A percentile compares a stretch with the other conserved stretches of the same genome.
Evolutionary conservation across 1,139 yeast genomes (phyloP).

Genomic region (Candida neerlandica): DNA sequence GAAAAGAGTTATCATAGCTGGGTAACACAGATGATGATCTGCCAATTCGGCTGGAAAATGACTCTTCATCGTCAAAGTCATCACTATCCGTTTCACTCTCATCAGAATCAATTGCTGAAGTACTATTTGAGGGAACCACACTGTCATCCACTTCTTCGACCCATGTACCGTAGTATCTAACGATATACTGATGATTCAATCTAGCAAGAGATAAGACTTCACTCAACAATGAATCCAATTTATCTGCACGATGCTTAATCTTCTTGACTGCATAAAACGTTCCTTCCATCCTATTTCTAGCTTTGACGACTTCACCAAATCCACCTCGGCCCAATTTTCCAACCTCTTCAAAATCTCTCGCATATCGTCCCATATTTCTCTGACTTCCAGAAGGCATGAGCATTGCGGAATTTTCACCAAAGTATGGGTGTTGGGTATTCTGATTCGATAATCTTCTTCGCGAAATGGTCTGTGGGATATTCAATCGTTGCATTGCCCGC

Average conservation of each 20-base stretch:
- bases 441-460: slow-evolving; percentile 24
- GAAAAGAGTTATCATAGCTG: slow-evolving; percentile 41
- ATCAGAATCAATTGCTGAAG: slow-evolving; percentile 4
- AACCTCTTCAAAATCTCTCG: slow-evolving; percentile 86
- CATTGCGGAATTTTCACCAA: slow-evolving; percentile 6
- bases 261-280: slow-evolving; percentile 93
- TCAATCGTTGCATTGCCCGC: neutral
- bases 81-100: slow-evolving; percentile 16
- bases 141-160: slow-evolving; percentile 62
- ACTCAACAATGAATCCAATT: slow-evolving; percentile 76
- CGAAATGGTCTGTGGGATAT: slow-evolving; percentile 5
- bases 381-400: slow-evolving; percentile 7
- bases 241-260: slow-evolving; percentile 79
- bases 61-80: slow-evolving; percentile 9
- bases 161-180: slow-evolving; percentile 97
- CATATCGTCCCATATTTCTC: slow-evolving; percentile 36
- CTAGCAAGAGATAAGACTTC: slow-evolving; percentile 93
- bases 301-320: slow-evolving; percentile 96
- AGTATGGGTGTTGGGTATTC: slow-evolving; percentile 14
- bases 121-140: slow-evolving; percentile 7
- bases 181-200: slow-evolving; percentile 92
- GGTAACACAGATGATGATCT: slow-evolving; percentile 34
- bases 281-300: slow-evolving; percentile 89
- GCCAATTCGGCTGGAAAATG: slow-evolving; percentile 13
- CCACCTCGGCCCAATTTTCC: slow-evolving; percentile 95